Base-by-base conservation (phyloP, 2,329 filamentous ascomycete genomes). In the Talaromyces atroroseus region DNA sequence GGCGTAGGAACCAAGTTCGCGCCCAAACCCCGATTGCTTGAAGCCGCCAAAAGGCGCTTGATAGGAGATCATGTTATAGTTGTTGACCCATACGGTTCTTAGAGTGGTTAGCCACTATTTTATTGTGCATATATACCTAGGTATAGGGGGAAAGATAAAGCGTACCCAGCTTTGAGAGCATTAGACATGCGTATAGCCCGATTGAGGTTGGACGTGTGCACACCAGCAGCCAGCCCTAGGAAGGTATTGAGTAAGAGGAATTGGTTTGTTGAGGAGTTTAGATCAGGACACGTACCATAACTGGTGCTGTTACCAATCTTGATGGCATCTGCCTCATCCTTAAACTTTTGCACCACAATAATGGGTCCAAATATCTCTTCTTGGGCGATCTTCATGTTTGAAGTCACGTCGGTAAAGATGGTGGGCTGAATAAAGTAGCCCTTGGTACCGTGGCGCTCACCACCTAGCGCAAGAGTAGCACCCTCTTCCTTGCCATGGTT, bases 341-440 rank as follows among this genome's bases (percentile, higher is more conserved):
- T 84, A 76, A 94, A 92, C 63, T 86, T 87, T 65, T 83, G 81
- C 62, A 94, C 82, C 52, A 86, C 81, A 69, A 88, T 85, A 38
- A 92, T 88, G 8, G 89, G 89, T 21, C 89, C 89, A 70, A 94
- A 94, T 58, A 90, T 89, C 71, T 94, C 89, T 68, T 91, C 87
- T 64, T 83, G 81, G 78, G 89, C 86, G 62, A 94, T 87, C 68
- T 83, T 83, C 72, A 89, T 87, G 66, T 83, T 74, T 34, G 85
- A 78, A 50, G 78, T 83, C 63, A 94, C 90, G 68, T 90, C 85
- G 74, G 83, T 85, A 81, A 82, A 91, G 78, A 95, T 90, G 68
- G 90, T 95, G 42, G 90, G 90, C 80, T 92, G 79, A 74, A 95
- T 92, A 80, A 92, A 95, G 83, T 89, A 95, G 60, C 89, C 89